These are phyloP conservation scores for Diplodia sapinea DNA, from an alignment of 2,329 filamentous ascomycete genomes.

Conservation along the genomic window DNA sequence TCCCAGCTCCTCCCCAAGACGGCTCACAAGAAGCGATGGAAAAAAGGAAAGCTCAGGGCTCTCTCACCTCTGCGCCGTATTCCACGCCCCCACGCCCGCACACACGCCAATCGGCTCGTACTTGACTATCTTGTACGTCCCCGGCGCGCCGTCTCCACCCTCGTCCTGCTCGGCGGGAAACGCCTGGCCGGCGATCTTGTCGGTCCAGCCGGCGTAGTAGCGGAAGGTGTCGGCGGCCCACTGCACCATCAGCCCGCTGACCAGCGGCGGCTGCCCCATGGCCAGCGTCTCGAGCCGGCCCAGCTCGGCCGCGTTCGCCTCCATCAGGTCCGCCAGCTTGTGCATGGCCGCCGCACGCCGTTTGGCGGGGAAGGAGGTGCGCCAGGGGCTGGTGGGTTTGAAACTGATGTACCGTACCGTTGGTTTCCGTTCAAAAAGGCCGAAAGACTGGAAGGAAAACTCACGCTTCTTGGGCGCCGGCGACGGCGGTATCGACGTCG, in stretches of 20 bases:
- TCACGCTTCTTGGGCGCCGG: constrained; percentile 38
- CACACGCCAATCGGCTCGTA: constrained; percentile 43
- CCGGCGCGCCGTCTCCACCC: neutral
- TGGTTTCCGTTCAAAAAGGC: neutral
- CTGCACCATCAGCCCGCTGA: constrained; percentile 19
- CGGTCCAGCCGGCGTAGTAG: constrained; percentile 40
- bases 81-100: constrained; percentile 42
- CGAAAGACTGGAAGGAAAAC: neutral
- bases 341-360: constrained; percentile 39
- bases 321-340: constrained; percentile 35
- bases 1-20: neutral
- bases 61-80: constrained; percentile 31
- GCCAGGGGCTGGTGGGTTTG: constrained; percentile 35
- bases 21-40: neutral
- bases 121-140: constrained; percentile 39
- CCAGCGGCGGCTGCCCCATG: constrained; percentile 36
- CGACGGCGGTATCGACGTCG: constrained; percentile 41
- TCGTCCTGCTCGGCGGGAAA: constrained; percentile 36
- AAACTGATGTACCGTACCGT: neutral
- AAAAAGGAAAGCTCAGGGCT: no score
- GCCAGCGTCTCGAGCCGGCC: constrained; percentile 34
- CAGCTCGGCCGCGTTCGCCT: constrained; percentile 34
- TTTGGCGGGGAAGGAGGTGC: constrained; percentile 34
- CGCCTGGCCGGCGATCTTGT: constrained; percentile 44
- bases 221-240: constrained; percentile 10